These are phyloP conservation scores for Nephromyces sp. DNA, from an alignment of 169 alveolate species.

Conservation along the genomic window DNA sequence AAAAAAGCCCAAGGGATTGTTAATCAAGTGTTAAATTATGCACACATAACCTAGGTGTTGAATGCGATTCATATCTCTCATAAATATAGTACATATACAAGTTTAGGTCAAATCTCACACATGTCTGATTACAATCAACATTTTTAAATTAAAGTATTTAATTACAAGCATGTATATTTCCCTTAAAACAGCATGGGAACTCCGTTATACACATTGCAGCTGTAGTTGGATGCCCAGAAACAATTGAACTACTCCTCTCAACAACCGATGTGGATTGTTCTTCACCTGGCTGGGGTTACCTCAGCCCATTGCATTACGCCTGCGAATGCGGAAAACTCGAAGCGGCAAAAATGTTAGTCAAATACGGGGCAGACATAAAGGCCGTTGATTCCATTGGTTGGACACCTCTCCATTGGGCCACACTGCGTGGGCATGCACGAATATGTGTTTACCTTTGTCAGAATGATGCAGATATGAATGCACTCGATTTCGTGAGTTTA, in stretches of 20 bases:
- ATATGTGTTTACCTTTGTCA: neutral
- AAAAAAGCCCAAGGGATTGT: too few relatives aligned
- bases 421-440: conserved; percentile 7
- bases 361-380: conserved; percentile 12
- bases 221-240: conserved; percentile 6
- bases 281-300: conserved; percentile 27
- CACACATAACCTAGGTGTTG: too few relatives aligned
- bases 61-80: too few relatives aligned
- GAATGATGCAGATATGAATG: neutral
- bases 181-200: conserved; percentile 18
- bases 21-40: too few relatives aligned
- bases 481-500: neutral
- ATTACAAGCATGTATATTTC: neutral
- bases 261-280: conserved; percentile 8
- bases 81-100: too few relatives aligned
- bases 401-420: conserved; percentile 35
- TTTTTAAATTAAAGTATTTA: neutral
- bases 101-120: too few relatives aligned
- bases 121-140: neutral
- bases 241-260: conserved; percentile 3
- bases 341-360: conserved; percentile 14
- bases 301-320: conserved; percentile 27
- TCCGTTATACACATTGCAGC: conserved; percentile 20
- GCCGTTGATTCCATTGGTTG: conserved; percentile 27
- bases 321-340: conserved; percentile 22